Conservation (phyloP, 2,329 filamentous ascomycete species). For the Sporothrix inflata region DNA sequence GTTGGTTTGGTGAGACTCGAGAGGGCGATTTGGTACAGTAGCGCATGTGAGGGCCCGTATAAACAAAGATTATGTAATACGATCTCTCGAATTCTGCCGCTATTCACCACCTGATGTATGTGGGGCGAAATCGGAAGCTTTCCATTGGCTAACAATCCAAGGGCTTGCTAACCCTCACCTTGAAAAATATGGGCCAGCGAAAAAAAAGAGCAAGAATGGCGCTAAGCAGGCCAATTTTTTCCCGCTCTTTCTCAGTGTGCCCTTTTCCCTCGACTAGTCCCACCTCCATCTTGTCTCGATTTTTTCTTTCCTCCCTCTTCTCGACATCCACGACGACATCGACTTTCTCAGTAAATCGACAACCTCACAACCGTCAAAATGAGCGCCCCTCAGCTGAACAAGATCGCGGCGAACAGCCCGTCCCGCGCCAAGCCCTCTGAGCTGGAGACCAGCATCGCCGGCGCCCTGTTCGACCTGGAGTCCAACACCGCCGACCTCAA, state of each 20-base stretch:
- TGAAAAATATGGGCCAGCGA: slow-evolving; percentile 11
- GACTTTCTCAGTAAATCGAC: slow-evolving; percentile 15
- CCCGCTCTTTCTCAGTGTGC: background rate
- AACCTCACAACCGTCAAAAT: slow-evolving; percentile 44
- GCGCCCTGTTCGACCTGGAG: slow-evolving; percentile 98
- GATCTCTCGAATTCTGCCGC: background rate
- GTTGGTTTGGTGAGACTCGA: background rate
- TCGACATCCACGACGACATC: background rate
- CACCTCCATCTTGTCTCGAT: slow-evolving; percentile 7
- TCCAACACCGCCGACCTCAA: slow-evolving; percentile 98
- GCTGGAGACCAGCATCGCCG: slow-evolving; percentile 95
- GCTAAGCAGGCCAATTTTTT: slow-evolving; percentile 26
- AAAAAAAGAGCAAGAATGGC: slow-evolving; percentile 12
- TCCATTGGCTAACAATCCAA: background rate
- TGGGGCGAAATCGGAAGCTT: background rate
- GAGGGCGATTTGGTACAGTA: background rate
- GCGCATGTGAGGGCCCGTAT: too few species aligned
- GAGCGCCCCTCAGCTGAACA: slow-evolving; percentile 78
- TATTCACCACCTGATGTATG: background rate
- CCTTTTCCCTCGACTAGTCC: slow-evolving; percentile 19
- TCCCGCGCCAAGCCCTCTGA: slow-evolving; percentile 95
- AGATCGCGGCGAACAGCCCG: slow-evolving; percentile 97
- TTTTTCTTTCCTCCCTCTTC: slow-evolving; percentile 7
- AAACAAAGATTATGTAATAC: slow-evolving; percentile 7
- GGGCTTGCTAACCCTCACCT: slow-evolving; percentile 28